Evolutionary conservation across 2,329 filamentous ascomycete species (phyloP), one percentile per base, ranked within the genome.

Genomic region (Aspergillus terreus): DNA sequence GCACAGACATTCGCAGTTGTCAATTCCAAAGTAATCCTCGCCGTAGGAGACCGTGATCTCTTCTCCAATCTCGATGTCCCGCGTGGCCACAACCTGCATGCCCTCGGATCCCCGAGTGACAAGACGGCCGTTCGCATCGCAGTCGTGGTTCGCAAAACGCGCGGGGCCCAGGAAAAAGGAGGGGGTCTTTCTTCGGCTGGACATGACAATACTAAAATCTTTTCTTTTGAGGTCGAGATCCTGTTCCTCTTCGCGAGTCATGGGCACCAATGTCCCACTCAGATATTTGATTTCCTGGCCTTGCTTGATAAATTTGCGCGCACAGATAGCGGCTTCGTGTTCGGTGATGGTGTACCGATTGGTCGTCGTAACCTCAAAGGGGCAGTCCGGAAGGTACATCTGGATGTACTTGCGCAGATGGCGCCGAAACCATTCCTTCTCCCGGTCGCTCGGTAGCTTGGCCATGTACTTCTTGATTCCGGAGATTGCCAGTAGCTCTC

Each of bases 1-100:
- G 69, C 94, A 99, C 1, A 99, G 76, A 67, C 94, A 99, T 67
- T 99, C 94, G 70, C 91, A 92, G 61, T 99, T 99, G 67, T 92
- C 84, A 42, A 90, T 86, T 2, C 94, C 94, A 73, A 99, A 99
- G 69, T 99, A 99, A 66, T 90, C 91, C 15, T 95, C 91, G 21
- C 92, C 91, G 64, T 99, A 99, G 0, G 87, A 92, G 0, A 99
- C 94, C 0, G 94, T 99, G 53, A 99, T 95, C 70, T 99, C 94
- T 54, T 99, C 92, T 3, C 92, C 94, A 1, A 87, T 77, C 10
- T 87, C 82, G 55, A 99, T 97, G 52, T 92, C 81, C 58, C 85
- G 84, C 32, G 85, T 83, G 2, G 94, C 90, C 46, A 95, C 83
- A 51, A 99, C 92, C 65, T 95, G 88, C 76, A 99, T 96, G 33